phyloP scores from a whole-genome alignment of 2,329 filamentous ascomycete genomes.

The Aphanocladium album region DNA sequence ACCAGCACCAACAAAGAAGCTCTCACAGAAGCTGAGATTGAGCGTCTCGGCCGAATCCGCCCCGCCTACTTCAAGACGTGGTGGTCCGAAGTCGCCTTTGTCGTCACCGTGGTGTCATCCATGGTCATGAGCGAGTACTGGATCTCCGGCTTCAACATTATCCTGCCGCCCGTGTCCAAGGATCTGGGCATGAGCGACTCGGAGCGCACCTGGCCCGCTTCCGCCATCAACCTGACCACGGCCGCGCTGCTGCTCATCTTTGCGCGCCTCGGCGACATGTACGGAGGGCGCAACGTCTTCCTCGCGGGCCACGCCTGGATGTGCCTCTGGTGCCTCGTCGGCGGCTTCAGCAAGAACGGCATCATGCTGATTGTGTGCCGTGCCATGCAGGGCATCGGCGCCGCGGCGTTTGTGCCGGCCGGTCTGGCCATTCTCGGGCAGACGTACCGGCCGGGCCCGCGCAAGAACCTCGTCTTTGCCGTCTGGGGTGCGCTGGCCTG shows the following conservation, averaged over 20 bases:
- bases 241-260: slow-evolving; percentile 57
- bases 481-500: slow-evolving; percentile 56
- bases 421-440: slow-evolving; percentile 67
- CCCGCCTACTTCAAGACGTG: slow-evolving; percentile 49
- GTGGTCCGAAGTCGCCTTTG: slow-evolving; percentile 57
- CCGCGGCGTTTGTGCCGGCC: slow-evolving; percentile 63
- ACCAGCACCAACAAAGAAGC: not conserved
- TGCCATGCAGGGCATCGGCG: slow-evolving; percentile 68
- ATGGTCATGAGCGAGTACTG: slow-evolving; percentile 68
- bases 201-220: slow-evolving; percentile 60
- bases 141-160: slow-evolving; percentile 70
- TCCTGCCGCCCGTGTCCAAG: slow-evolving; percentile 60
- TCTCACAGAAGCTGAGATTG: slow-evolving; percentile 37
- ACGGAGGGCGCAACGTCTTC: slow-evolving; percentile 58
- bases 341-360: slow-evolving; percentile 63
- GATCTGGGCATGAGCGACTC: slow-evolving; percentile 59
- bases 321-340: slow-evolving; percentile 61
- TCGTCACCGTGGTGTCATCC: slow-evolving; percentile 56
- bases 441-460: slow-evolving; percentile 63
- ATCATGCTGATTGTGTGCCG: slow-evolving; percentile 69
- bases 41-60: slow-evolving; percentile 57
- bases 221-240: slow-evolving; percentile 54
- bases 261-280: slow-evolving; percentile 58
- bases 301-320: slow-evolving; percentile 59
- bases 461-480: slow-evolving; percentile 63